phyloP scores from a whole-genome alignment of 257 asterid genomes.

The Nicotiana attenuata region DNA sequence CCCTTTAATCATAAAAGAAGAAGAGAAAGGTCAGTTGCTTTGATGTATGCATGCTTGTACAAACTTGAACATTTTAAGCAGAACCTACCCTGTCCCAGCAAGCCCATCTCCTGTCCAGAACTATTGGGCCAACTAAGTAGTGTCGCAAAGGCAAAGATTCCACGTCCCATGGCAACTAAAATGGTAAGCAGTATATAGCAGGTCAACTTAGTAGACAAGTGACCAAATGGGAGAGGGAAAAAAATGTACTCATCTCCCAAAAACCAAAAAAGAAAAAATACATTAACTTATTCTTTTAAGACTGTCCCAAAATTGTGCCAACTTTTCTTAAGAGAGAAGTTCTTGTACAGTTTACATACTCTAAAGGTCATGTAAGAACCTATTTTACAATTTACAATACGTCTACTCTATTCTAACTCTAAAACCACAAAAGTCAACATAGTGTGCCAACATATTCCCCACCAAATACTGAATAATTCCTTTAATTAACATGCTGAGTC shows the following conservation, averaged over 20 bases:
- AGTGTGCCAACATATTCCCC: neutral
- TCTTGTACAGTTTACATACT: neutral
- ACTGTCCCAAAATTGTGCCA: neutral
- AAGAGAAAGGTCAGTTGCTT: neutral
- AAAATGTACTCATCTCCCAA: neutral
- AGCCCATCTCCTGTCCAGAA: neutral
- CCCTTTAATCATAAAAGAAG: neutral
- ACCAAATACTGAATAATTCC: neutral
- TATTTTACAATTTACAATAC: neutral
- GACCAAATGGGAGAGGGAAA: neutral
- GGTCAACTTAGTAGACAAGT: neutral
- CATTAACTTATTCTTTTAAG: neutral
- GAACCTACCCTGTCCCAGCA: neutral
- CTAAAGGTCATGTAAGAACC: neutral
- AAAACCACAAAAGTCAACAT: neutral
- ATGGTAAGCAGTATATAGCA: neutral
- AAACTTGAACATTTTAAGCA: slow-evolving; percentile 3
- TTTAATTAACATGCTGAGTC: neutral
- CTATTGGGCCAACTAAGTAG: neutral
- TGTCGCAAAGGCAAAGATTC: neutral
- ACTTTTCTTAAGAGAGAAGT: neutral
- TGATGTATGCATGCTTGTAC: neutral
- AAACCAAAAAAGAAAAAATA: neutral
- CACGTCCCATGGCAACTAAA: neutral
- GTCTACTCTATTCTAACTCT: neutral